A percentile compares a stretch with the other conserved stretches of the same genome.
Conservation (phyloP, 352 stramenopile genomes). For the Phytophthora capsici region DNA sequence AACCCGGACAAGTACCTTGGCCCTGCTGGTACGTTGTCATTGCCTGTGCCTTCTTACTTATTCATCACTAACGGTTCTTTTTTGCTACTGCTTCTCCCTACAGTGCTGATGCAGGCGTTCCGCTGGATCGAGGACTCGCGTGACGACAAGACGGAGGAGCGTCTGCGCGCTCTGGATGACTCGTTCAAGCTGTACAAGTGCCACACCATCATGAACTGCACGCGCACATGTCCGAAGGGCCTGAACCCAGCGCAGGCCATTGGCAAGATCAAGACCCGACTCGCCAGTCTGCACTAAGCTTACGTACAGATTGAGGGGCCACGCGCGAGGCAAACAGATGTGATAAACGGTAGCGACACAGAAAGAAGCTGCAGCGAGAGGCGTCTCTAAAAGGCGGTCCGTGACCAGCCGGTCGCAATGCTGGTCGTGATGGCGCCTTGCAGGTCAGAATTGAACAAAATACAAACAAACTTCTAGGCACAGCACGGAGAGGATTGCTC, state of each 20-base stretch:
- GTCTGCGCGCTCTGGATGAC: slow-evolving; percentile 96
- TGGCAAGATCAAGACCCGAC: slow-evolving; percentile 98
- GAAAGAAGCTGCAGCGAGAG: slow-evolving; percentile 30
- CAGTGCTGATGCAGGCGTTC: slow-evolving; percentile 95
- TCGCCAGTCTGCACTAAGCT: slow-evolving; percentile 82
- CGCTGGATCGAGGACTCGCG: slow-evolving; percentile 99
- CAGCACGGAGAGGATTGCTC: background rate
- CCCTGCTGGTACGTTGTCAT: slow-evolving; percentile 67
- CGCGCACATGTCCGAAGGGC: slow-evolving; percentile 99
- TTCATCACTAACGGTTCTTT: background rate
- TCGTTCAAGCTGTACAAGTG: slow-evolving; percentile 99
- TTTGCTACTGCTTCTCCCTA: slow-evolving; percentile 7
- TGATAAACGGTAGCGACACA: slow-evolving; percentile 29
- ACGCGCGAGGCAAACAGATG: slow-evolving; percentile 7
- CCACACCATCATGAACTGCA: slow-evolving; percentile 99
- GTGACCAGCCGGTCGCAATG: slow-evolving; percentile 35
- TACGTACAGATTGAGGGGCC: slow-evolving; percentile 1
- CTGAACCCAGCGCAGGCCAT: slow-evolving; percentile 99
- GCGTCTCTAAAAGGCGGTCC: slow-evolving; percentile 20
- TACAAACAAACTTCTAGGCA: slow-evolving; percentile 32
- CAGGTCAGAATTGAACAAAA: slow-evolving; percentile 30
- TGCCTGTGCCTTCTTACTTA: background rate
- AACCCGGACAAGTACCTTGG: slow-evolving; percentile 97
- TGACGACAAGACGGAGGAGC: slow-evolving; percentile 97
- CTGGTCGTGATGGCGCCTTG: slow-evolving; percentile 7